phyloP scores from a whole-genome alignment of 345 rosid species.

The Citrus reticulata region DNA sequence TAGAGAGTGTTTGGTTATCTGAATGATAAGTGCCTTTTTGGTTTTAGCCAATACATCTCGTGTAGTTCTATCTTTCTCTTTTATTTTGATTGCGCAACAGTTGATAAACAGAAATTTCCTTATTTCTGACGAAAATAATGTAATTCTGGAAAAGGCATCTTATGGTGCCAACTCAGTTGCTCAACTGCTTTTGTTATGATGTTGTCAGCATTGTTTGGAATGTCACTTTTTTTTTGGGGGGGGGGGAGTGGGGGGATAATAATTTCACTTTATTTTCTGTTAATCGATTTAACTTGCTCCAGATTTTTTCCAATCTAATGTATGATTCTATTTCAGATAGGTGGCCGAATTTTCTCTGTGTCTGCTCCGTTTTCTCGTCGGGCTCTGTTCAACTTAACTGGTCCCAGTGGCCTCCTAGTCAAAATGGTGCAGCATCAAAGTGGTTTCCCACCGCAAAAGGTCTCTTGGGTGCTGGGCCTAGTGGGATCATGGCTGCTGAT shows the following conservation, averaged over 20 bases:
- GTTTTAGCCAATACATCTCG: background rate
- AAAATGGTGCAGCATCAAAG: slow-evolving; percentile 53
- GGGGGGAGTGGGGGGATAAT: no score
- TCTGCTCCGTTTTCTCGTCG: slow-evolving; percentile 95
- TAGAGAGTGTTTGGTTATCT: background rate
- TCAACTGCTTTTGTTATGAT: background rate
- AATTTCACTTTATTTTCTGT: background rate
- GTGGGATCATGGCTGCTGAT: slow-evolving; percentile 99
- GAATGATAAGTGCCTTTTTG: background rate
- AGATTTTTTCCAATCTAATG: background rate
- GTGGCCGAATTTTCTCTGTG: slow-evolving; percentile 98
- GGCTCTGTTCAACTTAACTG: slow-evolving; percentile 99
- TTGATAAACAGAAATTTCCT: background rate
- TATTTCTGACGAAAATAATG: background rate
- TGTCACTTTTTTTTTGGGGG: background rate
- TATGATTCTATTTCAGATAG: slow-evolving; percentile 63
- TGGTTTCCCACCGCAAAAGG: slow-evolving; percentile 99
- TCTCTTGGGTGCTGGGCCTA: slow-evolving; percentile 98
- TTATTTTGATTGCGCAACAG: background rate
- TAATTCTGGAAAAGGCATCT: background rate
- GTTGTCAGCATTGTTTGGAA: background rate
- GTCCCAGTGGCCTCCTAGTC: slow-evolving; percentile 96
- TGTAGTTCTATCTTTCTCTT: background rate
- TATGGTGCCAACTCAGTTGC: background rate
- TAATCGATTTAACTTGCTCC: background rate